These are phyloP conservation scores for Fraxinus paxiana DNA, from an alignment of 305 asterid genomes.

Conservation along the genomic window DNA sequence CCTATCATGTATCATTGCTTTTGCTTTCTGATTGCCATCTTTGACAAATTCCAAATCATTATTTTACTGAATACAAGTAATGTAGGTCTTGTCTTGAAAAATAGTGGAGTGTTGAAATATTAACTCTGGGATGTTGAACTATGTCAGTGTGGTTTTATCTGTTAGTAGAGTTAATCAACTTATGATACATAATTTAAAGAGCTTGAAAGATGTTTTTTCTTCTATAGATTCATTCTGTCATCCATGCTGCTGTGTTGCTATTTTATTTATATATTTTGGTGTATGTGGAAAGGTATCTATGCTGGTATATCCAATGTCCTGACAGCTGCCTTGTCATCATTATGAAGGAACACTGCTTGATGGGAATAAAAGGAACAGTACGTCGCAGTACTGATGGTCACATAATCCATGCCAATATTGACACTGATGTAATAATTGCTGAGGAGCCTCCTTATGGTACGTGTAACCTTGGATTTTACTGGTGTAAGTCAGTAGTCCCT, in stretches of 20 bases:
- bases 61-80: not conserved
- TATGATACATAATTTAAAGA: not conserved
- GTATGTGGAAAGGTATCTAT: not conserved
- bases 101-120: not conserved
- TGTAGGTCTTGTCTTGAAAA: not conserved
- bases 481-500: not conserved
- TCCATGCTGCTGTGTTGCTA: not conserved
- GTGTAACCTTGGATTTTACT: conserved; percentile 21
- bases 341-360: conserved; percentile 90
- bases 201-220: not conserved
- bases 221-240: not conserved
- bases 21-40: not conserved
- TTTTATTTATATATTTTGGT: not conserved
- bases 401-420: conserved; percentile 98
- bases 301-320: conserved; percentile 22
- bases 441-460: conserved; percentile 99
- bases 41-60: not conserved
- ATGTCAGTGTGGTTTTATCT: not conserved
- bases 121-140: not conserved
- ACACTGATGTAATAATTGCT: conserved; percentile 97
- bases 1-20: not conserved
- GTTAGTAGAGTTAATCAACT: not conserved
- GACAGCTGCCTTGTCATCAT: conserved; percentile 21
- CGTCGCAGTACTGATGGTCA: conserved; percentile 99
- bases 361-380: conserved; percentile 99